Percentiles rank a stretch among this genome's conserved stretches.
These are phyloP conservation scores for Saccharomycopsis microspora DNA, from an alignment of 805 yeast genomes.

Conservation along the genomic window DNA sequence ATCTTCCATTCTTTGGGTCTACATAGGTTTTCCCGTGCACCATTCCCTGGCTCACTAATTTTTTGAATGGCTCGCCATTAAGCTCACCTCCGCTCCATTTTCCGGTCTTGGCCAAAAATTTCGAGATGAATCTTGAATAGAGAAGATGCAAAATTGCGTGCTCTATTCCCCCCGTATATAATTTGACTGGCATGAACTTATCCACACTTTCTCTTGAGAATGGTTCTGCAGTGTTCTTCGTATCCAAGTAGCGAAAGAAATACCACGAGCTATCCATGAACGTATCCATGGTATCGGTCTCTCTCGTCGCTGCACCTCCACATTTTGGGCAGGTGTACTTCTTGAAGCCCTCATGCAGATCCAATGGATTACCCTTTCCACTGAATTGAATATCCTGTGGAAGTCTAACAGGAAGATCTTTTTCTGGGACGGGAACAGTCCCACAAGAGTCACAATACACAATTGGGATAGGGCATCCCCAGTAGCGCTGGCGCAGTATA, in stretches of 20 bases:
- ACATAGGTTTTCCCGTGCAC: slow-evolving; percentile 83
- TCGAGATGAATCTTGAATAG: slow-evolving; percentile 77
- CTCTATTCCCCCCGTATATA: slow-evolving; percentile 91
- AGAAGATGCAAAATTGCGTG: slow-evolving; percentile 90
- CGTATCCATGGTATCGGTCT: slow-evolving; percentile 98
- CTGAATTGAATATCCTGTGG: slow-evolving; percentile 41
- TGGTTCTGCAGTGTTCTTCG: slow-evolving; percentile 44
- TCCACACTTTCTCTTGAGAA: slow-evolving; percentile 42
- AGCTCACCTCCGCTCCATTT: slow-evolving; percentile 50
- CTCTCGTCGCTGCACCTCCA: slow-evolving; percentile 54
- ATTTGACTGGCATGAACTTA: slow-evolving; percentile 67
- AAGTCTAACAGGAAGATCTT: slow-evolving; percentile 70
- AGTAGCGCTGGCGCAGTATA: slow-evolving; percentile 85
- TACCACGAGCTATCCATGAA: slow-evolving; percentile 99
- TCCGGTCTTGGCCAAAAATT: slow-evolving; percentile 59
- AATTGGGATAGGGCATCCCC: slow-evolving; percentile 99
- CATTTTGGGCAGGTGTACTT: slow-evolving; percentile 78
- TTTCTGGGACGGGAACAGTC: slow-evolving; percentile 82
- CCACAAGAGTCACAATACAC: slow-evolving; percentile 84
- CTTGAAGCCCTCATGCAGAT: slow-evolving; percentile 54
- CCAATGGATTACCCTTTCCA: slow-evolving; percentile 57
- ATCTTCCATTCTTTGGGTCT: slow-evolving; percentile 63
- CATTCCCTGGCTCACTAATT: slow-evolving; percentile 92
- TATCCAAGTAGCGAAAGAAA: slow-evolving; percentile 72
- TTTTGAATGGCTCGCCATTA: slow-evolving; percentile 69